Percentiles rank a stretch among this genome's conserved stretches.
Evolutionary conservation across 164 flowering plant species (phyloP).

Genomic region (Amborella trichopoda): DNA sequence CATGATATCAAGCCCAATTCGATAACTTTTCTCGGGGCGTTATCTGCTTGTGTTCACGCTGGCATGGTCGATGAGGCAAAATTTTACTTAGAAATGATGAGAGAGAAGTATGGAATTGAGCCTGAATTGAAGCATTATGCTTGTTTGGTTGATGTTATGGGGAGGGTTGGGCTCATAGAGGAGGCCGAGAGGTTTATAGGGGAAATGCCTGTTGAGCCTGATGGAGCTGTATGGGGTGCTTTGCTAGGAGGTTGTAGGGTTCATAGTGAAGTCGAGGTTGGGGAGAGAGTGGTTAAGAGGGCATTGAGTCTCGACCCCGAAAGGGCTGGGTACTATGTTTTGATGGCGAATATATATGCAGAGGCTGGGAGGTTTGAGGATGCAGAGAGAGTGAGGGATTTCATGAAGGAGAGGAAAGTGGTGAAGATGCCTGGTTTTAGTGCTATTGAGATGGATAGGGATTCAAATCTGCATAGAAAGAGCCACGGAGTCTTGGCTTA

Average conservation of each 20-base stretch:
- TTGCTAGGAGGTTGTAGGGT: conserved; percentile 11
- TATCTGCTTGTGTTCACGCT: conserved; percentile 14
- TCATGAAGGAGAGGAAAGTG: conserved; percentile 12
- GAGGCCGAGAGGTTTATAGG: conserved; percentile 16
- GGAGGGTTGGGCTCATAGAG: conserved; percentile 12
- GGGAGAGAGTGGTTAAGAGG: conserved; percentile 12
- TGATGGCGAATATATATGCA: conserved; percentile 15
- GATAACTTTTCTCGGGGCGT: conserved; percentile 15
- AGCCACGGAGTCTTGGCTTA: neutral
- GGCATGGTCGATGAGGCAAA: conserved; percentile 12
- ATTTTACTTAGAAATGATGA: conserved; percentile 5
- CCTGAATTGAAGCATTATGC: conserved; percentile 15
- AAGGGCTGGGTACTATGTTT: conserved; percentile 14
- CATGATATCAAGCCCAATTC: conserved; percentile 11
- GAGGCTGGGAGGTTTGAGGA: conserved; percentile 13
- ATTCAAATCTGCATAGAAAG: neutral
- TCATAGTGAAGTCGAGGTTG: conserved; percentile 12
- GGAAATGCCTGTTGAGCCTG: conserved; percentile 14
- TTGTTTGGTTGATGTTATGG: conserved; percentile 15
- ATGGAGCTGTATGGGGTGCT: conserved; percentile 15
- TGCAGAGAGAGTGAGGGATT: conserved; percentile 9
- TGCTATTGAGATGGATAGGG: conserved; percentile 8
- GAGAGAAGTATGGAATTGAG: conserved; percentile 4
- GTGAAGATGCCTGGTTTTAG: conserved; percentile 13
- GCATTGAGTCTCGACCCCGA: conserved; percentile 8